These are phyloP conservation scores for Aquilaria malaccensis DNA, from an alignment of 345 rosid species.

Conservation along the genomic window DNA sequence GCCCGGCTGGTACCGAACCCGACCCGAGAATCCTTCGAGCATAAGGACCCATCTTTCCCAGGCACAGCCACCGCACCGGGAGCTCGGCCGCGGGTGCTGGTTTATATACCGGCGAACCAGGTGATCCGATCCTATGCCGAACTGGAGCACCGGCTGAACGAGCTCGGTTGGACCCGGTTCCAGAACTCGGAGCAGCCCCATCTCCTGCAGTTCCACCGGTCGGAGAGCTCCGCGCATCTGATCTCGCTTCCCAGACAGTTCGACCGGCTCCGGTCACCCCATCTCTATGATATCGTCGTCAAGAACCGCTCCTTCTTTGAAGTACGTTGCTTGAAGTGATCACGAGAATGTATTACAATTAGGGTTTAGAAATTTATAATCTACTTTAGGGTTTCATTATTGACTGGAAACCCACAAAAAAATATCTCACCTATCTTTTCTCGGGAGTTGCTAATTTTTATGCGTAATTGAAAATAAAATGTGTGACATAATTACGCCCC, in stretches of 20 bases:
- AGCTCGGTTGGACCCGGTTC: constrained; percentile 69
- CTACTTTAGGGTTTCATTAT: no score
- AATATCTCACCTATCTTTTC: no score
- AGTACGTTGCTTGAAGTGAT: constrained; percentile 24
- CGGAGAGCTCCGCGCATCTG: constrained; percentile 36
- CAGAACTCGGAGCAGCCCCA: constrained; percentile 21
- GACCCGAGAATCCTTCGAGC: constrained; percentile 56
- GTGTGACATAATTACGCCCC: no score
- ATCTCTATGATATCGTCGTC: constrained; percentile 67
- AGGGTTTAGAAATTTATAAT: no score
- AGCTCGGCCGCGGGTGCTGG: constrained; percentile 58
- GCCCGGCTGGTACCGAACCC: constrained; percentile 45
- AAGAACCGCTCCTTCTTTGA: constrained; percentile 54
- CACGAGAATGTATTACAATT: no score
- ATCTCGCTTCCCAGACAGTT: constrained; percentile 47
- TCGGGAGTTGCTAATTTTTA: no score
- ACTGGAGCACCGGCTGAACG: constrained; percentile 42
- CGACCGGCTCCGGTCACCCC: constrained; percentile 29
- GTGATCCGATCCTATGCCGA: constrained; percentile 41
- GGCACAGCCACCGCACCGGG: constrained; percentile 69
- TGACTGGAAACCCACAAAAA: no score
- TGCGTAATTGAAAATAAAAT: no score
- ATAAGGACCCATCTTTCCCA: constrained; percentile 29
- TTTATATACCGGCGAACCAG: constrained; percentile 52
- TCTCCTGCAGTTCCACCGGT: constrained; percentile 59